These are phyloP conservation scores for Kodamaea sagamina DNA, from an alignment of 805 yeast species.

Conservation along the genomic window DNA sequence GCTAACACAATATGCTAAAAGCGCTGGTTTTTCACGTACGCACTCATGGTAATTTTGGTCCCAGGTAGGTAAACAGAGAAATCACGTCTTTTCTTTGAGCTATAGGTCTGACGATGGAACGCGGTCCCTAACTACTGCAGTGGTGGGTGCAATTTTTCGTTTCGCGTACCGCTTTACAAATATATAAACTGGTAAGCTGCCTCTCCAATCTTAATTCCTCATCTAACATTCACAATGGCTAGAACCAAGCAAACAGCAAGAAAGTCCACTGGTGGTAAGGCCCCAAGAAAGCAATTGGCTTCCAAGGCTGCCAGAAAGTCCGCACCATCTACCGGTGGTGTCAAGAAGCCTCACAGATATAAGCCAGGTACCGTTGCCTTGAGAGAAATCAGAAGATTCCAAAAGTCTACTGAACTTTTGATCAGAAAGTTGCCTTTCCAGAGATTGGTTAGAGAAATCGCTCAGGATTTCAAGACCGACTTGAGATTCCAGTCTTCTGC, in stretches of 20 bases:
- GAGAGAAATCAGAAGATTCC: slow-evolving; percentile 97
- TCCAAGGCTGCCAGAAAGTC: slow-evolving; percentile 93
- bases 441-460: slow-evolving; percentile 93
- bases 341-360: slow-evolving; percentile 93
- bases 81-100: slow-evolving; percentile 3
- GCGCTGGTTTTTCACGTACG: background rate
- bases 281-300: slow-evolving; percentile 92
- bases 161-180: slow-evolving; percentile 1
- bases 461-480: slow-evolving; percentile 90
- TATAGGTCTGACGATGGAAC: too few relatives aligned
- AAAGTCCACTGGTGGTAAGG: slow-evolving; percentile 95
- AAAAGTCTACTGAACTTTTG: slow-evolving; percentile 91
- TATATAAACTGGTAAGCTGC: background rate
- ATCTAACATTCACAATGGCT: slow-evolving; percentile 50
- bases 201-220: background rate
- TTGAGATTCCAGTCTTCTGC: slow-evolving; percentile 81
- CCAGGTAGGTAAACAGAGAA: background rate
- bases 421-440: slow-evolving; percentile 97
- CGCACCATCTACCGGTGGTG: slow-evolving; percentile 92
- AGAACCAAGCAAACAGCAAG: slow-evolving; percentile 94
- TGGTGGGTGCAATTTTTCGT: background rate
- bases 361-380: slow-evolving; percentile 97
- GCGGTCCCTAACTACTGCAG: too few relatives aligned
- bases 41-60: background rate
- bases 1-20: too few relatives aligned